A percentile compares a stretch with the other conserved stretches of the same genome.
Evolutionary conservation across 371 early-diverging fungal genomes (phyloP).

Genomic region (Syncephalastrum contaminatum): DNA sequence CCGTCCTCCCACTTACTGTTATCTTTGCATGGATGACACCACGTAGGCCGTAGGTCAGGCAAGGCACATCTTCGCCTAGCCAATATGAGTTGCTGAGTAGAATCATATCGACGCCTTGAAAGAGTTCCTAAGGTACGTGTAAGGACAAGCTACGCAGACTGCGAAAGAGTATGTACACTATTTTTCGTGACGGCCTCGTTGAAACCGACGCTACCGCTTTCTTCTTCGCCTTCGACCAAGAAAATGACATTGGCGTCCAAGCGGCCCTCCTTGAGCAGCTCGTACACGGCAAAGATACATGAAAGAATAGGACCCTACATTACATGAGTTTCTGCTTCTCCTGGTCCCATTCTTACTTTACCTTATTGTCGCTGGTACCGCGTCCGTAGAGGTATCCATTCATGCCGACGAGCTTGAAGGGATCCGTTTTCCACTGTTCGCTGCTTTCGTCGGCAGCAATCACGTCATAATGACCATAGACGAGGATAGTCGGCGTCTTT

Average conservation of each 20-base stretch:
- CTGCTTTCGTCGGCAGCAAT: constrained; percentile 63
- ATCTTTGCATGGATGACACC: constrained; percentile 77
- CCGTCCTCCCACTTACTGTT: constrained; percentile 29
- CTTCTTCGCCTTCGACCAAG: constrained; percentile 86
- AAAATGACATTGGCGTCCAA: constrained; percentile 76
- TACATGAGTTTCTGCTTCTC: background rate
- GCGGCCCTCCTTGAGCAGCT: constrained; percentile 58
- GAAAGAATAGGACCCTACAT: constrained; percentile 73
- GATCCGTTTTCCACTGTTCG: constrained; percentile 53
- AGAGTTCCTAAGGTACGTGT: constrained; percentile 34
- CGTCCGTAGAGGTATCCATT: constrained; percentile 81
- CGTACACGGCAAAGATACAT: constrained; percentile 75
- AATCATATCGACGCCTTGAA: constrained; percentile 70
- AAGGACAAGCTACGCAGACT: background rate
- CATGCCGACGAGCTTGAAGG: constrained; percentile 49
- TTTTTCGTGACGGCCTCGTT: constrained; percentile 59
- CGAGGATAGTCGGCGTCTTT: constrained; percentile 56
- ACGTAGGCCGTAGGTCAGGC: constrained; percentile 69
- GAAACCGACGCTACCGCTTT: constrained; percentile 74
- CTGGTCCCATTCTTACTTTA: constrained; percentile 6
- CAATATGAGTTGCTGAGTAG: constrained; percentile 72
- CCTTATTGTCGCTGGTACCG: constrained; percentile 83
- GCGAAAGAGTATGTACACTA: constrained; percentile 24
- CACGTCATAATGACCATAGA: constrained; percentile 89
- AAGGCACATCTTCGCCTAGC: constrained; percentile 69